Evolutionary conservation across 2,329 filamentous ascomycete genomes (phyloP), one percentile per base, ranked within the genome.

Genomic region (Beauveria varroae): DNA sequence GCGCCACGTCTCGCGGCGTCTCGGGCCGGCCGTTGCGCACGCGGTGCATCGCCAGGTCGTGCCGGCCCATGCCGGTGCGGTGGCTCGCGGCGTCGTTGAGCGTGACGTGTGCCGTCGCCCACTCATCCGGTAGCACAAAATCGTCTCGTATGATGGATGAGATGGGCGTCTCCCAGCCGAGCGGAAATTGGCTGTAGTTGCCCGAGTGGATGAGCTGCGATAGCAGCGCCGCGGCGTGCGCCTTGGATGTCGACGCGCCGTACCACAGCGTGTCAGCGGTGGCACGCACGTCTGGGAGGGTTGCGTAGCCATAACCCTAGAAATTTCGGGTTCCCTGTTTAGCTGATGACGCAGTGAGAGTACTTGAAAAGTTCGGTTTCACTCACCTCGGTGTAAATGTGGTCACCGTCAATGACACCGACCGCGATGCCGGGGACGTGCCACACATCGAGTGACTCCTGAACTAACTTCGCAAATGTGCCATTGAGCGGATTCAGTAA

Each of bases 161-260:
- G 37, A 85, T 75, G 2, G 75, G 74, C 1, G 79, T 79, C 3
- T 72, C 68, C 79, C 81, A 85, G 41, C 76, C 72, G 3, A 78
- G 65, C 67, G 70, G 41, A 26, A 67, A 53, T 2, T 56, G 57
- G 1, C 68, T 61, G 47, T 68, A 63, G 26, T 63, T 40, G 8
- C 79, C 73, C n/a, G 76, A 75, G 6, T 83, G 72, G 8, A 85
- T 75, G 2, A 83, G 67, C 1, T 79, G 75, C 1, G 85, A 68
- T 3, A 86, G 68, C 0, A 75, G 73, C 1, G 81, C 81, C 1
- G 79, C 76, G 0, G 78, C 80, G 52, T 83, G 77, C 2, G 81
- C 79, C 67, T 86, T 86, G 22, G 81, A 83, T 1, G 78, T 84
- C 47, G 81, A 84, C 2, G 77, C 84, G 2, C 74, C 75, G 62